A percentile compares a stretch with the other conserved stretches of the same genome.
These are phyloP conservation scores for Leptodermis oblonga DNA, from an alignment of 257 asterid genomes.

Conservation along the genomic window DNA sequence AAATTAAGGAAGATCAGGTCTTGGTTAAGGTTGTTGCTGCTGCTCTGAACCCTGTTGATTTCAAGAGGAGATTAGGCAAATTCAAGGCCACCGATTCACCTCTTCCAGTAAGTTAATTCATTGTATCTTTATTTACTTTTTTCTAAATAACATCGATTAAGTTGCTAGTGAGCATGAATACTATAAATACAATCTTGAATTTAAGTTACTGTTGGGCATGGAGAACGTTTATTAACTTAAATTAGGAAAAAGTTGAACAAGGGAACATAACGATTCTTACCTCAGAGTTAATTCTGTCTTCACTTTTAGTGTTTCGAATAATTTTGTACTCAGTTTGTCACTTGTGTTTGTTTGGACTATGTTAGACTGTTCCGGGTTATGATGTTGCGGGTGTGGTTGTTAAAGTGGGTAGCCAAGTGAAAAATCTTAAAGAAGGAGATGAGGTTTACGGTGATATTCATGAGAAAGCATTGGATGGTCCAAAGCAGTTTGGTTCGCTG, in stretches of 20 bases:
- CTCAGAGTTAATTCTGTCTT: too few relatives aligned
- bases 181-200: too few relatives aligned
- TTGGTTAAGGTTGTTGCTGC: slow-evolving; percentile 82
- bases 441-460: slow-evolving; percentile 77
- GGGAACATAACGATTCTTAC: too few relatives aligned
- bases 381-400: slow-evolving; percentile 93
- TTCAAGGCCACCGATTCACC: slow-evolving; percentile 90
- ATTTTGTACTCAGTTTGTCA: not conserved
- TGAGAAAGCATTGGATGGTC: slow-evolving; percentile 79
- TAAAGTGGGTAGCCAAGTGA: slow-evolving; percentile 80
- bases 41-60: slow-evolving; percentile 86
- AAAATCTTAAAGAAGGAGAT: slow-evolving; percentile 75
- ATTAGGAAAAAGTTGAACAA: too few relatives aligned
- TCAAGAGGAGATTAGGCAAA: slow-evolving; percentile 69
- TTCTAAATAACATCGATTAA: too few relatives aligned
- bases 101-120: slow-evolving; percentile 81
- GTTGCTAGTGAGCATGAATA: too few relatives aligned
- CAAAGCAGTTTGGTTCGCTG: slow-evolving; percentile 70
- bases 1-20: slow-evolving; percentile 66
- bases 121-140: too few relatives aligned
- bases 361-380: slow-evolving; percentile 85
- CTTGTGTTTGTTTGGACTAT: not conserved
- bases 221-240: too few relatives aligned
- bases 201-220: too few relatives aligned
- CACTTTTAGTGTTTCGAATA: not conserved